Conservation (phyloP, 2,329 filamentous ascomycete species). For the Pseudogymnoascus sp. region DNA sequence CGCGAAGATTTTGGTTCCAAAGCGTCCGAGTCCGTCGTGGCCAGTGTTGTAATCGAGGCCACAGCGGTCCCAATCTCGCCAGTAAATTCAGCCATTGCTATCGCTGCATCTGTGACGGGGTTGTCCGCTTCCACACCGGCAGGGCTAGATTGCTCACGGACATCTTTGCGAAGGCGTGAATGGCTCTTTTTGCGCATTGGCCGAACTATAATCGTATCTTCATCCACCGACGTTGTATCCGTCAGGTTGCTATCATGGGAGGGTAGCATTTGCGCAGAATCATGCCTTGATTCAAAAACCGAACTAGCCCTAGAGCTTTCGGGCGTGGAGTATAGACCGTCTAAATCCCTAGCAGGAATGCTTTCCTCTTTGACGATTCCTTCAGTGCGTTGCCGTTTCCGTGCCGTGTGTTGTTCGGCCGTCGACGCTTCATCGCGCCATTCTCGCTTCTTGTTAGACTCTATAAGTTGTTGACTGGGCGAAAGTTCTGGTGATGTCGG, state of each 20-base stretch:
- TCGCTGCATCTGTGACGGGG: not conserved
- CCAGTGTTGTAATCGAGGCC: not conserved
- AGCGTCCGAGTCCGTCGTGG: not conserved
- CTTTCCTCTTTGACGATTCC: conserved; percentile 11
- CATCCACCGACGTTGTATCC: conserved; percentile 30
- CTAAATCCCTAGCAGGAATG: not conserved
- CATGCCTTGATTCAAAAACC: conserved; percentile 9
- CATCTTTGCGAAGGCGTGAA: not conserved
- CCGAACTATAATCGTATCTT: conserved; percentile 27
- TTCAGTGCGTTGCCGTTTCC: not conserved
- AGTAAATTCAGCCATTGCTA: not conserved
- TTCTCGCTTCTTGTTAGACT: conserved; percentile 21
- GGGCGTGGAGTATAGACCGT: conserved; percentile 3
- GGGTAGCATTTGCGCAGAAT: not conserved
- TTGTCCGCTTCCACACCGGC: not conserved
- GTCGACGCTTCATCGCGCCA: conserved; percentile 14
- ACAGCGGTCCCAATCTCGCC: not conserved
- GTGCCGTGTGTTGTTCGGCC: conserved; percentile 9
- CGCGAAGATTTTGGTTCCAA: not conserved
- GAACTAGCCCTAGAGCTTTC: conserved; percentile 10
- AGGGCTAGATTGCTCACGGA: not conserved
- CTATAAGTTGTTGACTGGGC: conserved; percentile 17
- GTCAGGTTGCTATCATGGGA: conserved; percentile 20
- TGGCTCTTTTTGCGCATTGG: not conserved
- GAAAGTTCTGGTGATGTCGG: conserved; percentile 20